Evolutionary conservation across 192 early-diverging fungal genomes (phyloP), one percentile per base, ranked within the genome.

Genomic region (Chytriomyces confervae): DNA sequence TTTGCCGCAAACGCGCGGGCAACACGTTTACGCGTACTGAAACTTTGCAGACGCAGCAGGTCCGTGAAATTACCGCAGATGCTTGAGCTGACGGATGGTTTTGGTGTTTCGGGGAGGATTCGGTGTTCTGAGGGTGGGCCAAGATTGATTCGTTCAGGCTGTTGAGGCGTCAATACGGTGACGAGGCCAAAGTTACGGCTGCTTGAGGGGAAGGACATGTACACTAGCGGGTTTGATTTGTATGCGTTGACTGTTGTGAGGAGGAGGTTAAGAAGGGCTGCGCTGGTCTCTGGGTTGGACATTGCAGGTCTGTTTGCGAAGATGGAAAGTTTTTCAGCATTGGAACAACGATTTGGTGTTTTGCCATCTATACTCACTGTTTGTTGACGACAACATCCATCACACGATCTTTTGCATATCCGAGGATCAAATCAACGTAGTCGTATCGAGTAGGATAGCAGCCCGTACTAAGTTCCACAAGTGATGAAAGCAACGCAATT

Each of bases 381-480:
- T 81, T 79, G 11, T 77, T 80, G n/a, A 64, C 51, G 36, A 77
- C 76, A 7, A 77, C 80, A 36, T 82, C 77, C 70, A 81, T 75
- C 11, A 94, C 87, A 81, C 93, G 89, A 44, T 89, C 92, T 73
- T 92, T 93, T 44, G 95, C 93, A 88, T 93, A 97, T 18, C 89
- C 93, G 45, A 99, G 85, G 44, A 99, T 93, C 79, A 91, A 91
- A 82, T 97, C 95, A 3, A 97, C 94, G 62, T 96, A 94, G 50
- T 91, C 92, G 51, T 94, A 79, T 50, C 90, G 90, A 16, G 93
- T 92, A 7, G 97, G 97, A 65, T 95, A 95, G 67, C 94, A 97
- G 62, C 95, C 93, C 10, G 98, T 82, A 45, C 96, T 95, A 50
- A 99, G 81, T 53, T 95, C 94, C 53, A 92, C 87, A 76, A 98